Percentiles rank a stretch among this genome's conserved stretches.
Evolutionary conservation across 2,329 filamentous ascomycete species (phyloP).

Genomic region (Fonsecaea erecta): DNA sequence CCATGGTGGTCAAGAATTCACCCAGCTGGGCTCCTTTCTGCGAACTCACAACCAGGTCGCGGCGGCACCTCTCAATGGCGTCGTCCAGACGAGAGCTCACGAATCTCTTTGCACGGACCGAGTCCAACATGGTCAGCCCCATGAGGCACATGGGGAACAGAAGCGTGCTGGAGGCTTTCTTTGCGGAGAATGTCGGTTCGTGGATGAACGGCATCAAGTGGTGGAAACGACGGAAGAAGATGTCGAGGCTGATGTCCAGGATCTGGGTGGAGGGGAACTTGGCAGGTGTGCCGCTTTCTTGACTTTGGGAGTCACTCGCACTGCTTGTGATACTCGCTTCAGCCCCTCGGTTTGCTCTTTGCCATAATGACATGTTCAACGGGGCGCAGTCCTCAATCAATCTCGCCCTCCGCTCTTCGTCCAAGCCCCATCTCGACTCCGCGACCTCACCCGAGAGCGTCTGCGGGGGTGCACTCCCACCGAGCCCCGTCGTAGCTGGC

Average conservation of each 20-base stretch:
- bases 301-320: background rate
- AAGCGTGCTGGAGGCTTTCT: slow-evolving; percentile 12
- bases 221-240: slow-evolving; percentile 21
- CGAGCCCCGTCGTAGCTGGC: background rate
- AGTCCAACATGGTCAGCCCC: slow-evolving; percentile 14
- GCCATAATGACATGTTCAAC: background rate
- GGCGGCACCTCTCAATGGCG: slow-evolving; percentile 16
- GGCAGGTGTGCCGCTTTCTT: background rate
- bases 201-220: slow-evolving; percentile 21
- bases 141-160: slow-evolving; percentile 20
- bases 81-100: slow-evolving; percentile 4
- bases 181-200: slow-evolving; percentile 10
- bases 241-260: slow-evolving; percentile 22
- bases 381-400: slow-evolving; percentile 14
- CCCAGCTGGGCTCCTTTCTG: background rate
- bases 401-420: slow-evolving; percentile 11
- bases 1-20: slow-evolving; percentile 6
- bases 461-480: background rate
- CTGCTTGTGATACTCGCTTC: slow-evolving; percentile 1
- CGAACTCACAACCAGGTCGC: slow-evolving; percentile 15
- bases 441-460: background rate
- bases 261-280: slow-evolving; percentile 19
- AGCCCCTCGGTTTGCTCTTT: background rate
- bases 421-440: slow-evolving; percentile 18
- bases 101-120: slow-evolving; percentile 12